Evolutionary conservation across 345 rosid species (phyloP).

Genomic region (Sisymbrium altissimum): DNA sequence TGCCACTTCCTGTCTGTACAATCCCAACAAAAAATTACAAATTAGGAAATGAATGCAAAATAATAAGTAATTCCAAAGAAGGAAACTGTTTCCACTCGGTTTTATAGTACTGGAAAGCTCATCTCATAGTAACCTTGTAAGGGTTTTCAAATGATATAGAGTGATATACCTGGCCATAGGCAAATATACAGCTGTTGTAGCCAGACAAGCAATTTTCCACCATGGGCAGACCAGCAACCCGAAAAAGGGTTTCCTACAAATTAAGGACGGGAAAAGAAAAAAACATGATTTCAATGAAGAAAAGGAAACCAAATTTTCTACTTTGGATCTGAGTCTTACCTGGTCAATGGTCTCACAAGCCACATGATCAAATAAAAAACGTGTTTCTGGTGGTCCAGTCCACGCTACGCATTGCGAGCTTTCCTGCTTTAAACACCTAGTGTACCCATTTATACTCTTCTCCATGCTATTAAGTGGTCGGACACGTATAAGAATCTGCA

Average conservation of each 20-base stretch:
- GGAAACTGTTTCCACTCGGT: neutral
- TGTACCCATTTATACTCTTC: slow-evolving; percentile 61
- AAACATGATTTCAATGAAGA: neutral
- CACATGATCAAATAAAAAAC: slow-evolving; percentile 84
- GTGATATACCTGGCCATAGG: slow-evolving; percentile 89
- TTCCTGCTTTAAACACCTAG: slow-evolving; percentile 91
- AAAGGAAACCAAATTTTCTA: neutral
- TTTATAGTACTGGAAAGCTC: neutral
- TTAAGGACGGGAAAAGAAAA: neutral
- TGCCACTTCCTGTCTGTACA: slow-evolving; percentile 97
- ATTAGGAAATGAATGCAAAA: neutral
- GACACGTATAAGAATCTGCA: slow-evolving; percentile 73
- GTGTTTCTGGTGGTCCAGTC: slow-evolving; percentile 86
- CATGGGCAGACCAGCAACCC: slow-evolving; percentile 90
- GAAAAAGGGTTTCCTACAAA: slow-evolving; percentile 78
- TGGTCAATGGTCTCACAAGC: slow-evolving; percentile 94
- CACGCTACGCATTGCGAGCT: slow-evolving; percentile 71
- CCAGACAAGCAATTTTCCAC: slow-evolving; percentile 98
- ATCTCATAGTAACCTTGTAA: neutral
- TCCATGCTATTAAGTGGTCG: slow-evolving; percentile 91
- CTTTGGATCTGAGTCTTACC: slow-evolving; percentile 39
- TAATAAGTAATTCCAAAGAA: neutral
- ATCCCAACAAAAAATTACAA: neutral
- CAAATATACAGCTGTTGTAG: slow-evolving; percentile 96
- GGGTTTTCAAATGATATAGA: neutral